Conservation (phyloP, 257 asterid genomes). For the Solanum medicagineum region DNA sequence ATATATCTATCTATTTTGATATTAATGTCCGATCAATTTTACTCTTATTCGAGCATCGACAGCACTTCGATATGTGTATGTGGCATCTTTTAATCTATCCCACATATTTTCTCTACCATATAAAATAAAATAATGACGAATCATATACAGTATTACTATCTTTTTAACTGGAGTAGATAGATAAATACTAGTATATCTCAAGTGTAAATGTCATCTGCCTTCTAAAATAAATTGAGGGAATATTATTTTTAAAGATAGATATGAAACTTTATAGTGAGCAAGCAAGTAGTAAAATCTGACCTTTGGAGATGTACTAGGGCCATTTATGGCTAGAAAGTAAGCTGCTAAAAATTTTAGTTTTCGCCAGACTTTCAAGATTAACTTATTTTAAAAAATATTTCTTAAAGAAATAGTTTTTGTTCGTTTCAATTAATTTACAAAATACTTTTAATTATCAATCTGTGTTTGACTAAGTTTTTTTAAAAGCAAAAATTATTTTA, state of each 20-base stretch:
- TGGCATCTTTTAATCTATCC: background rate
- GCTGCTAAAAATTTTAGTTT: background rate
- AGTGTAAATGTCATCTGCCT: background rate
- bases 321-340: slow-evolving; percentile 1
- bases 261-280: background rate
- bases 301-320: slow-evolving; percentile 26
- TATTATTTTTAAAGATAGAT: background rate
- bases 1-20: background rate
- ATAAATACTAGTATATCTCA: background rate
- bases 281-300: slow-evolving; percentile 13
- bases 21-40: background rate
- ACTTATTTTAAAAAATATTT: background rate
- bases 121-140: background rate
- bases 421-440: background rate
- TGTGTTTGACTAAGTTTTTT: background rate
- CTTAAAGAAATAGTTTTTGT: background rate
- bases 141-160: background rate
- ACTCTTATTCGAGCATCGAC: background rate
- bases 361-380: background rate
- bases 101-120: background rate
- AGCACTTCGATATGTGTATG: background rate
- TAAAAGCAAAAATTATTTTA: too few species aligned
- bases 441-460: background rate
- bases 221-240: background rate
- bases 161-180: background rate